Conservation (phyloP, 768 basidiomycete species). For the Strobilomyces confusus region DNA sequence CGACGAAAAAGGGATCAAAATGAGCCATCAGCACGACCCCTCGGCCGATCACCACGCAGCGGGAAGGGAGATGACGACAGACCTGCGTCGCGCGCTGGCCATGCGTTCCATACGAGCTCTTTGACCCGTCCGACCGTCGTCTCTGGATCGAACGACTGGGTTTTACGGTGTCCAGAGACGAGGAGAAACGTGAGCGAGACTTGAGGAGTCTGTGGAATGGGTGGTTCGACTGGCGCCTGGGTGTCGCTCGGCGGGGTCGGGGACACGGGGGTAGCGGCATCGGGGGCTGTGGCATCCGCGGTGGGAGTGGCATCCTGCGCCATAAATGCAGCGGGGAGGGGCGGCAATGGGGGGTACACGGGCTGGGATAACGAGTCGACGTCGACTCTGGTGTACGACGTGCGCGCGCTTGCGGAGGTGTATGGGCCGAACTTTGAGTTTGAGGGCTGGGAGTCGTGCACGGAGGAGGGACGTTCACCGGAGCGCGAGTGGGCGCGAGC, state of each 20-base stretch:
- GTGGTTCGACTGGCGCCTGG: constrained; percentile 5
- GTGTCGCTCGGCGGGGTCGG: constrained; percentile 2
- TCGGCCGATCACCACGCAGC: constrained; percentile 13
- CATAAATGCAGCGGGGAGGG: constrained; percentile 13
- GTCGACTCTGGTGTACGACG: constrained; percentile 52
- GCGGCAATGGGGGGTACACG: constrained; percentile 24
- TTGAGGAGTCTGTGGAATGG: constrained; percentile 58
- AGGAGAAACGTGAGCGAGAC: constrained; percentile 68
- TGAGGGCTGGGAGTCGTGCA: constrained; percentile 7
- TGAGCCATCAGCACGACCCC: constrained; percentile 3
- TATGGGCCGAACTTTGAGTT: constrained; percentile 17
- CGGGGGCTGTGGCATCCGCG: background rate
- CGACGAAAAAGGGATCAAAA: background rate
- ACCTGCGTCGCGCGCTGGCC: constrained; percentile 57
- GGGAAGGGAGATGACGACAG: constrained; percentile 13
- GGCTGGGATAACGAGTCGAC: constrained; percentile 25
- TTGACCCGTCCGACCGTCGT: constrained; percentile 75
- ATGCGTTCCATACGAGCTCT: constrained; percentile 80
- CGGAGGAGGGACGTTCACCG: constrained; percentile 21
- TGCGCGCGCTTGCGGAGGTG: constrained; percentile 44
- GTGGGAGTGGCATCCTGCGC: background rate
- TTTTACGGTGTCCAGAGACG: constrained; percentile 61
- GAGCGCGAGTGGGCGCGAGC: background rate
- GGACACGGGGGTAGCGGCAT: background rate
- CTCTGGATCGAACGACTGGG: constrained; percentile 72